These are phyloP conservation scores for Coffea eugenioides DNA, from an alignment of 257 asterid genomes.

Conservation along the genomic window DNA sequence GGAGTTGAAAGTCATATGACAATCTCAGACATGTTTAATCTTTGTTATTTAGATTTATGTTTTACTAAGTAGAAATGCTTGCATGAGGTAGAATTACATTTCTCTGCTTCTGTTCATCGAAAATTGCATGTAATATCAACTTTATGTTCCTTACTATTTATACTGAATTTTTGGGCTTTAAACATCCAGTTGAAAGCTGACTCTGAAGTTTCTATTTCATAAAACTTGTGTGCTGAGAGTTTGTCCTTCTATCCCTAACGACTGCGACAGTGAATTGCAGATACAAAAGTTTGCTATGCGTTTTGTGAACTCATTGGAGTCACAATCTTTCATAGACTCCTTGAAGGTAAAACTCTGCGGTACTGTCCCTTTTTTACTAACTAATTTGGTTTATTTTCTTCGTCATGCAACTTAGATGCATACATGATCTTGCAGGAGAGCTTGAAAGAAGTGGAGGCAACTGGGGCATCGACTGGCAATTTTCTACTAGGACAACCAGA, in stretches of 20 bases:
- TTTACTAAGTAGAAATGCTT: neutral
- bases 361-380: neutral
- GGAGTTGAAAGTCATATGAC: neutral
- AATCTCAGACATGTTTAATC: neutral
- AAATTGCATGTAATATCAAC: neutral
- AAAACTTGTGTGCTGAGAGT: neutral
- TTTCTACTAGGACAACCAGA: neutral
- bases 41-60: no score
- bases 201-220: neutral
- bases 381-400: neutral
- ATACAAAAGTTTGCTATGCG: constrained; percentile 21
- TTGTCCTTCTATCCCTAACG: neutral
- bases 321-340: constrained; percentile 8
- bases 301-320: constrained; percentile 16
- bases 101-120: neutral
- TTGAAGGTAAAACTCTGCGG: constrained; percentile 4
- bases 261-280: constrained; percentile 8
- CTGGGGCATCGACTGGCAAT: constrained; percentile 1
- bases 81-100: neutral
- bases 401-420: neutral
- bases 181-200: neutral
- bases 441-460: constrained; percentile 7
- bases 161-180: neutral
- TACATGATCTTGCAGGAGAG: constrained; percentile 9
- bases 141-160: neutral